Evolutionary conservation across 179 eudicot genomes (phyloP), one percentile per base, ranked within the genome.

Genomic region (Nepenthes alata): DNA sequence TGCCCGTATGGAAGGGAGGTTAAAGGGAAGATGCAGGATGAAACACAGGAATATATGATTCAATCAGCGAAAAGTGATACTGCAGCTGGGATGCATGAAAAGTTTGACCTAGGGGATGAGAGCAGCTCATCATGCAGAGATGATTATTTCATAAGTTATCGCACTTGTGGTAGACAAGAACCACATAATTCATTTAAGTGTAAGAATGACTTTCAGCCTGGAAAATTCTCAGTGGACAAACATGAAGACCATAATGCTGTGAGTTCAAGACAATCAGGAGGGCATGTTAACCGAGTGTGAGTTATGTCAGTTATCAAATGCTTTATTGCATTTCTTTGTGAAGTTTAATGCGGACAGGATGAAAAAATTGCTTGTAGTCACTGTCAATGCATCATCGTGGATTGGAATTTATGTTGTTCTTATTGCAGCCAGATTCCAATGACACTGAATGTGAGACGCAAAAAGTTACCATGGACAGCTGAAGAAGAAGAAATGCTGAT

Each of bases 401-500:
- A 41, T 7, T 41, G 45, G n/a, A 49, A 15, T 45, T 69, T 45
- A 58, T 45, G 52, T 25, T 13, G 48, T 72, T 12, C 44, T 61
- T 65, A 37, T 5, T 76, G 76, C 77, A 76, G 81, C 57, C 16
- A 52, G 67, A 62, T 4, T 8, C 57, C 81, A 6, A 34, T 59
- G 8, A 15, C 65, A 60, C 68, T 66, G 35, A 53, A 12, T 63
- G 70, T 11, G 55, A 80, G 72, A 67, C 85, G 84, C 34, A 78
- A 48, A 45, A 81, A 68, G 59, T 50, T 73, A 47, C 66, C 68
- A 4, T 87, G 91, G 95, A 77, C 71, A 35, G 49, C 49, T 58
- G 84, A 87, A 60, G 95, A 87, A 82, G 91, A 74, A 58, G 85
- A 83, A 41, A 76, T 71, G 78, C 65, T 87, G 2, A 71, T 60